Evolutionary conservation across 306 rosid genomes (phyloP), one percentile per base, ranked within the genome.

Genomic region (Sicyos baderoa): DNA sequence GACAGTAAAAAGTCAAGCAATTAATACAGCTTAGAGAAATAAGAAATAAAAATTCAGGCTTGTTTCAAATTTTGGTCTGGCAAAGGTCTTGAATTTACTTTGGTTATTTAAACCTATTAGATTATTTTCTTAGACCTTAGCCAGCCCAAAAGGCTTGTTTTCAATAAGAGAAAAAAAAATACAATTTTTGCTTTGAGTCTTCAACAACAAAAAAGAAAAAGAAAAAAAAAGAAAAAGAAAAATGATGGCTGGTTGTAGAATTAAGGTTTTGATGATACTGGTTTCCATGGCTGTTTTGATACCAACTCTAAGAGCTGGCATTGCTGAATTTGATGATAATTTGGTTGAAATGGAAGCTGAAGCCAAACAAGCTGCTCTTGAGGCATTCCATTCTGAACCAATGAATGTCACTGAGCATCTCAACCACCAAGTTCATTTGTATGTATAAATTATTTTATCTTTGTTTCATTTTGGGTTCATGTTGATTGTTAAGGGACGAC

Each of bases 361-460:
- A 40, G 86, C 97, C n/a, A 75, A 53, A 10, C 47, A 75, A 17
- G 82, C 73, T 7, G 84, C 86, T 21, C 76, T 77, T 0, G 4
- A 72, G 15, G 84, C 89, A 52, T 93, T 78, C 37, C 78, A 79
- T 0, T 80, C 97, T 0, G 22, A 85, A 57, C 97, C 97, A 16
- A 69, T 40, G 57, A 58, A 77, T 8, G 32, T 86, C 16, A 80
- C 99, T 0, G 5, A 60, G 0, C 84, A 81, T 1, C 22, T 90
- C 70, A 84, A 84, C 29, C 0, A 54, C 0, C 80, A 78, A 15
- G 99, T 90, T 72, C 40, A 80, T 50, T 0, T 22, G 86, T 79
- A 62, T 6, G 77, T 13, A 11, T 3, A 29, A 25, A 29, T 29
- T 3, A 27, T 27, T 27, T 1, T 35, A 5, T 35, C 42, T 35